Conservation (phyloP, 768 basidiomycete genomes). For the Macrolepiota fuliginosa region DNA sequence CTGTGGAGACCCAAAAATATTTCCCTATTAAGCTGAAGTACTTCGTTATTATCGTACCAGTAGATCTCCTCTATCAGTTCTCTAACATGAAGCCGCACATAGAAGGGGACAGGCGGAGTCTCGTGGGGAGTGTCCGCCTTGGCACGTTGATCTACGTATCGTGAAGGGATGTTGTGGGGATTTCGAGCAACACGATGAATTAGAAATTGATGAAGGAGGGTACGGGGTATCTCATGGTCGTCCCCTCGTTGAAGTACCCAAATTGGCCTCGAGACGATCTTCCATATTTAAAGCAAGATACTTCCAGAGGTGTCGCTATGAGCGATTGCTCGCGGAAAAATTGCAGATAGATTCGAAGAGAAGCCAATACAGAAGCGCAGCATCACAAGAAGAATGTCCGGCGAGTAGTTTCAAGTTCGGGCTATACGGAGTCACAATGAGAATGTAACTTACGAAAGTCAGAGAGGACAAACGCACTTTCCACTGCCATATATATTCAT, state of each 20-base stretch:
- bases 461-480: conserved; percentile 53
- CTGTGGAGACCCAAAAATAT: neutral
- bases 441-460: conserved; percentile 6
- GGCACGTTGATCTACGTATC: neutral
- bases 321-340: neutral
- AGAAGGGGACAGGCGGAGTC: neutral
- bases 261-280: neutral
- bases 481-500: conserved; percentile 88
- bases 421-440: conserved; percentile 40
- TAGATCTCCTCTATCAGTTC: neutral
- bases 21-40: conserved; percentile 1
- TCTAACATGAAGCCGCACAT: neutral
- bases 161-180: neutral
- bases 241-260: neutral
- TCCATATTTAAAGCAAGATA: neutral
- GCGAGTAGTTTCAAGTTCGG: conserved; percentile 90
- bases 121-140: neutral
- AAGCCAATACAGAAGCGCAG: neutral
- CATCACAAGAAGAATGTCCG: conserved; percentile 83
- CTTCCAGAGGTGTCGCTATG: neutral
- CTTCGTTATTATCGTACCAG: neutral
- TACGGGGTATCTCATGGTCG: neutral
- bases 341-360: neutral
- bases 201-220: neutral
- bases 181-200: neutral